Evolutionary conservation across 1,284 basidiomycete species (phyloP).

Genomic region (Jaminaea rosea): DNA sequence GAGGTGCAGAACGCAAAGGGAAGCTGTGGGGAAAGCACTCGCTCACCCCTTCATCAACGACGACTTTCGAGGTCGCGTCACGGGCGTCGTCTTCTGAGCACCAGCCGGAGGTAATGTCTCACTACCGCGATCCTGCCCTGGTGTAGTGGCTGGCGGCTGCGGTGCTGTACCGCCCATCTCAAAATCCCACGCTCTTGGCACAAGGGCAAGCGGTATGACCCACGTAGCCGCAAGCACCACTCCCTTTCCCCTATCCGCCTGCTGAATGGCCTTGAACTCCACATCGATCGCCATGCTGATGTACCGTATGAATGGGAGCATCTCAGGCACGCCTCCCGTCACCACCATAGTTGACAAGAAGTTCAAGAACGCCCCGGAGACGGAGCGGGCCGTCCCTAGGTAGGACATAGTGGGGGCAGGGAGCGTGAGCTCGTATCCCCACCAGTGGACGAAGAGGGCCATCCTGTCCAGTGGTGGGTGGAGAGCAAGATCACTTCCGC

Average conservation of each 20-base stretch:
- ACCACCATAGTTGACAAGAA: constrained; percentile 38
- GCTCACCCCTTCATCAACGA: too few relatives aligned
- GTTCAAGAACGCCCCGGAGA: constrained; percentile 29
- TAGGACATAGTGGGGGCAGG: constrained; percentile 30
- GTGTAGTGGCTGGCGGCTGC: too few relatives aligned
- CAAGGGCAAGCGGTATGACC: constrained; percentile 4
- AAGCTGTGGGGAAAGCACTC: too few relatives aligned
- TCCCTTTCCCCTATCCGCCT: constrained; percentile 28
- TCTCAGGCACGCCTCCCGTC: constrained; percentile 31
- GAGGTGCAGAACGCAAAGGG: too few relatives aligned
- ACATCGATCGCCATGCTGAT: constrained; percentile 36
- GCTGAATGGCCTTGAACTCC: constrained; percentile 35
- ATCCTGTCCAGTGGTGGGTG: constrained; percentile 34
- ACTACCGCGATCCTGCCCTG: too few relatives aligned
- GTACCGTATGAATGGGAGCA: constrained; percentile 38
- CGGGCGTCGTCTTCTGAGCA: too few relatives aligned
- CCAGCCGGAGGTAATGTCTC: too few relatives aligned
- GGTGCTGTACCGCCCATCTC: not conserved
- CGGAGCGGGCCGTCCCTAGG: constrained; percentile 31
- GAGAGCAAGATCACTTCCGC: constrained; percentile 10
- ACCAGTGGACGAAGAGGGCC: constrained; percentile 42
- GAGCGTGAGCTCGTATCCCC: constrained; percentile 41
- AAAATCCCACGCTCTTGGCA: constrained; percentile 2
- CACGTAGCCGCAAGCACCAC: constrained; percentile 29
- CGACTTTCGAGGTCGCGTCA: too few relatives aligned